Evolutionary conservation across 2,329 filamentous ascomycete genomes (phyloP).

Genomic region (Tricladium varicosporioides): DNA sequence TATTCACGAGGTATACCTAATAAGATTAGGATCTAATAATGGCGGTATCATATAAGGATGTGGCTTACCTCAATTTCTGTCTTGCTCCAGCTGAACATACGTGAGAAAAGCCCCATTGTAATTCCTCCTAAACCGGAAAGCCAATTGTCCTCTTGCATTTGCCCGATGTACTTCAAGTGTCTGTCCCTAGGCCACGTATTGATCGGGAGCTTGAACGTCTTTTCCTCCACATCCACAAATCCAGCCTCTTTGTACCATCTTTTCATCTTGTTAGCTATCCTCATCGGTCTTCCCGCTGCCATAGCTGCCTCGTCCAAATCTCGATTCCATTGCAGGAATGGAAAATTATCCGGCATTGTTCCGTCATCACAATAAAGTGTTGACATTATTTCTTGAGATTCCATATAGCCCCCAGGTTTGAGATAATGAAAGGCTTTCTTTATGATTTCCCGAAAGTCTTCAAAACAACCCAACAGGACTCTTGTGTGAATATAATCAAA

Average conservation of each 20-base stretch:
- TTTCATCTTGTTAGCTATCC: constrained; percentile 26
- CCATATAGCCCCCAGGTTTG: constrained; percentile 47
- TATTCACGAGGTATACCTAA: constrained; percentile 29
- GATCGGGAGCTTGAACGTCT: constrained; percentile 52
- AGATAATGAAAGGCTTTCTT: constrained; percentile 30
- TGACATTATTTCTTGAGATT: constrained; percentile 44
- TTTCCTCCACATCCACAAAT: constrained; percentile 54
- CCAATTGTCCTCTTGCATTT: constrained; percentile 30
- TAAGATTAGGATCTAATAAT: background rate
- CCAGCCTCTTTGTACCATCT: constrained; percentile 42
- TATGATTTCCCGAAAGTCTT: constrained; percentile 24
- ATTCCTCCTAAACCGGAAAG: constrained; percentile 26
- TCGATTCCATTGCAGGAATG: constrained; percentile 26
- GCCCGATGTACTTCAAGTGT: constrained; percentile 25
- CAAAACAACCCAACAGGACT: constrained; percentile 26
- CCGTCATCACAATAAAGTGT: constrained; percentile 42
- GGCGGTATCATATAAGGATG: no score
- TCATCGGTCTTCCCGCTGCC: constrained; percentile 22
- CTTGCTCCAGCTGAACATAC: constrained; percentile 29
- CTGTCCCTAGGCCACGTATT: constrained; percentile 50
- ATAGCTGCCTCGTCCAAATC: constrained; percentile 22
- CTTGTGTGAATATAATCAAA: constrained; percentile 61
- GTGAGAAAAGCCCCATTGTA: constrained; percentile 28
- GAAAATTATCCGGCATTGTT: constrained; percentile 31
- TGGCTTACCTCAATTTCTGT: constrained; percentile 31